Conservation (phyloP, 2,329 filamentous ascomycete genomes). For the Sporothrix dimorphospora region DNA sequence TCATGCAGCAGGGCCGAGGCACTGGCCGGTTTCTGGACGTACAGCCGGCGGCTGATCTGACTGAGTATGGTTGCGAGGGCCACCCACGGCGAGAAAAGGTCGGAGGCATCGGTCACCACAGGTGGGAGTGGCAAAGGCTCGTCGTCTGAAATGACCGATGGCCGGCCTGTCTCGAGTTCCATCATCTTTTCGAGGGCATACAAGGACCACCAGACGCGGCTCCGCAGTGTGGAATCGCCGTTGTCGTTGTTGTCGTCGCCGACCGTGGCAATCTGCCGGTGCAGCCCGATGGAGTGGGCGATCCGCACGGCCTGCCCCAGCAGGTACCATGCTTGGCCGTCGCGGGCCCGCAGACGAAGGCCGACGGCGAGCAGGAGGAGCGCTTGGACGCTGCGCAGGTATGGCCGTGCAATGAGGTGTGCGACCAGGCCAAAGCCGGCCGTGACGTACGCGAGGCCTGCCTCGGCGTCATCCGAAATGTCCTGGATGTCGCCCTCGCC, state of each 20-base stretch:
- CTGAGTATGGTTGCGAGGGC: background rate
- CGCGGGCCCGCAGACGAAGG: background rate
- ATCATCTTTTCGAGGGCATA: background rate
- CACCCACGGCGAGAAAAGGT: background rate
- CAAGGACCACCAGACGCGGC: constrained; percentile 11
- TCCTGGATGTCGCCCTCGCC: background rate
- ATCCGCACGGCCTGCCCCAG: background rate
- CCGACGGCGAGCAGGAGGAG: background rate
- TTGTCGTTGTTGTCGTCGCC: too few relatives aligned
- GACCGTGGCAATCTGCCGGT: background rate
- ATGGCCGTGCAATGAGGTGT: background rate
- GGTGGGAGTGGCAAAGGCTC: background rate
- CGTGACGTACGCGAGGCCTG: background rate
- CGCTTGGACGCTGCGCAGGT: background rate
- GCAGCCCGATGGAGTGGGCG: background rate
- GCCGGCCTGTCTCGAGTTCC: background rate
- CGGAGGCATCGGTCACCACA: background rate
- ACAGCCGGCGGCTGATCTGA: background rate
- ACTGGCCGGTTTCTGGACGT: background rate
- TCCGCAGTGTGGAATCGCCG: background rate
- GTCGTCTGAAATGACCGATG: background rate
- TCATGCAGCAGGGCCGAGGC: background rate
- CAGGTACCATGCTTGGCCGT: background rate
- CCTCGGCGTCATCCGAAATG: background rate
- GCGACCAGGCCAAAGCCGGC: background rate